Evolutionary conservation across 768 basidiomycete genomes (phyloP).

Genomic region (Lentinula boryana): DNA sequence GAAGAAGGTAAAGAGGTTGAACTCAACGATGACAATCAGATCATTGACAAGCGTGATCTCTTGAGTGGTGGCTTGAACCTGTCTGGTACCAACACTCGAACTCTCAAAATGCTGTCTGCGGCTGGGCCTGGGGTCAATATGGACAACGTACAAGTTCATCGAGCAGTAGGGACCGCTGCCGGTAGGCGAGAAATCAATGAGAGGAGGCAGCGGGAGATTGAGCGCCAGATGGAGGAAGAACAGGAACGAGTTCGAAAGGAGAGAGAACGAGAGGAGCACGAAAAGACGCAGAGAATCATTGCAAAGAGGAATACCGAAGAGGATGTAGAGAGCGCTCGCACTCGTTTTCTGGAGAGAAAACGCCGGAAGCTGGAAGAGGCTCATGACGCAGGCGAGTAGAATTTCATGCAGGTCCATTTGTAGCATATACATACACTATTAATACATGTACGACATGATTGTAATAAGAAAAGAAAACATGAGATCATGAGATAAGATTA

Average conservation of each 20-base stretch:
- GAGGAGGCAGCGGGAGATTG: constrained; percentile 73
- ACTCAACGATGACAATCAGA: constrained; percentile 95
- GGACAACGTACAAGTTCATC: constrained; percentile 43
- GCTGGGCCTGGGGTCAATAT: constrained; percentile 15
- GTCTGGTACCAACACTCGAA: constrained; percentile 73
- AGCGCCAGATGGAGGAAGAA: constrained; percentile 74
- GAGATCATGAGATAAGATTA: not conserved
- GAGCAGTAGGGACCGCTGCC: constrained; percentile 83
- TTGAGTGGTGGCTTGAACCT: constrained; percentile 91
- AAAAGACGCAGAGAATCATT: constrained; percentile 60
- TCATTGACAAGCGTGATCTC: constrained; percentile 92
- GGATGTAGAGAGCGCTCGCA: constrained; percentile 68
- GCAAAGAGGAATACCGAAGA: constrained; percentile 70
- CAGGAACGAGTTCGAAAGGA: constrained; percentile 50
- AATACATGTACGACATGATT: not conserved
- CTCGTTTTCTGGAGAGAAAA: constrained; percentile 77
- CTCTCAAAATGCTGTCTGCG: constrained; percentile 42
- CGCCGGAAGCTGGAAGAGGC: constrained; percentile 56
- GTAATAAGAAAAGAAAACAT: not conserved
- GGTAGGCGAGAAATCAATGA: constrained; percentile 78
- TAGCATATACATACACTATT: constrained; percentile 1
- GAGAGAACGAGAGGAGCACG: constrained; percentile 53
- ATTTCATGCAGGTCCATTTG: not conserved
- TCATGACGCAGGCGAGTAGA: not conserved
- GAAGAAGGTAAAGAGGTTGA: constrained; percentile 82